Conservation (phyloP, 78 protist genomes). For the Polysphondylium violaceum region DNA sequence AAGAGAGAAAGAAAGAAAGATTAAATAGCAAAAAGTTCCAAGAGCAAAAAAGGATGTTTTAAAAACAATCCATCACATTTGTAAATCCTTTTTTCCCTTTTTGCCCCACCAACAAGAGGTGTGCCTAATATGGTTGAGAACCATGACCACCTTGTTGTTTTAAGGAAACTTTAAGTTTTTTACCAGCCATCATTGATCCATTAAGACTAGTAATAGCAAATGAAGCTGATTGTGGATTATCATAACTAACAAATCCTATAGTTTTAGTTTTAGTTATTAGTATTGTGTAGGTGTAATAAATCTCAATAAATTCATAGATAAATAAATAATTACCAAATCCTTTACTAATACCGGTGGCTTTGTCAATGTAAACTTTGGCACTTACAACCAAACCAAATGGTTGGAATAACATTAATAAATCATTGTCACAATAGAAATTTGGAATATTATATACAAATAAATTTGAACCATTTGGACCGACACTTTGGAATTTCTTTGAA, state of each 20-base stretch:
- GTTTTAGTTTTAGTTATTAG: background rate
- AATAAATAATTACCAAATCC: conserved; percentile 82
- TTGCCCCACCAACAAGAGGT: no score
- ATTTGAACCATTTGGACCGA: conserved; percentile 89
- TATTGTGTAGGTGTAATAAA: background rate
- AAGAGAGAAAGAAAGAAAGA: no score
- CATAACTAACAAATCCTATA: conserved; percentile 87
- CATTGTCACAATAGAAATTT: conserved; percentile 74
- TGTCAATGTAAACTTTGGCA: conserved; percentile 87
- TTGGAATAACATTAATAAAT: conserved; percentile 66
- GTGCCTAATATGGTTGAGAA: conserved; percentile 40
- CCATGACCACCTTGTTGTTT: conserved; percentile 53
- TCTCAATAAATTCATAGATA: background rate
- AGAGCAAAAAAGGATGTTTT: no score
- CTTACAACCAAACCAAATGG: conserved; percentile 86
- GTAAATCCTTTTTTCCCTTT: no score
- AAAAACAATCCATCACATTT: no score
- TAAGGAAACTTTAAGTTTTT: conserved; percentile 87
- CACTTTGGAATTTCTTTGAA: conserved; percentile 24
- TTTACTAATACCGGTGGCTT: conserved; percentile 84
- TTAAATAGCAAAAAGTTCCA: no score
- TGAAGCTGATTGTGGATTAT: conserved; percentile 82
- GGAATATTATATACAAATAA: conserved; percentile 90
- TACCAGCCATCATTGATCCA: conserved; percentile 84
- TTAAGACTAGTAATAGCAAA: conserved; percentile 85